Evolutionary conservation across 495 filamentous ascomycete genomes (phyloP), one percentile per base, ranked within the genome.

Genomic region (Penicillium paradoxum): DNA sequence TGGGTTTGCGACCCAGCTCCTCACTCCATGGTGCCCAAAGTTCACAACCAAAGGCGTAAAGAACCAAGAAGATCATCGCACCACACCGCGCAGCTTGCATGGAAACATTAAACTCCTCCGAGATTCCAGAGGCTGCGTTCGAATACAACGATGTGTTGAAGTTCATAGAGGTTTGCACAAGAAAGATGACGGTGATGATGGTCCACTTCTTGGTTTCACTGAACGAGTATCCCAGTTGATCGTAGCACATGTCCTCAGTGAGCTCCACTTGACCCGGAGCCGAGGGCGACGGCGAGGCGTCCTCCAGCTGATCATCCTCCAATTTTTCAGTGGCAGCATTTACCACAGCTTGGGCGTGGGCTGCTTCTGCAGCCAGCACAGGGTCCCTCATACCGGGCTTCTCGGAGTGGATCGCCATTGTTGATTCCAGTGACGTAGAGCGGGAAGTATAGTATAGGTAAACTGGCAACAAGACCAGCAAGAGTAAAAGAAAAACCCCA

Each of bases 11-110:
- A 11, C 82, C 82, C 41, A 80, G 63, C 44, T 85, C 82, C 50
- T 86, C 83, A 54, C 77, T 81, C 82, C 82, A 86, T 0, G 83
- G 82, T 1, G 83, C 82, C 83, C 83, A 85, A 0, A 86, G 70
- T 56, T 86, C 83, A 66, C 83, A 84, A 21, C 81, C 83, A 55
- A 86, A 84, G 6, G 80, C 81, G 56, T 85, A 86, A 0, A 79
- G 56, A 37, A 85, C 72, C 15, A 86, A 67, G 65, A 84, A 85
- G 25, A 78, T 77, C 77, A 80, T 79, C 19, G 72, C 74, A 62
- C 78, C 78, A 42, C 69, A 74, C 5, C 79, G 74, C n/a, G 78
- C 79, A 39, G 73, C 78, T 52, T 76, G 79, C 43, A 55, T 62
- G 51, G 71, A 79, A 21, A 82, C 68, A 14, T 59, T 48, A 41